Base-by-base conservation (phyloP, 192 early-diverging fungal genomes). In the Coemansia sp. region DNA sequence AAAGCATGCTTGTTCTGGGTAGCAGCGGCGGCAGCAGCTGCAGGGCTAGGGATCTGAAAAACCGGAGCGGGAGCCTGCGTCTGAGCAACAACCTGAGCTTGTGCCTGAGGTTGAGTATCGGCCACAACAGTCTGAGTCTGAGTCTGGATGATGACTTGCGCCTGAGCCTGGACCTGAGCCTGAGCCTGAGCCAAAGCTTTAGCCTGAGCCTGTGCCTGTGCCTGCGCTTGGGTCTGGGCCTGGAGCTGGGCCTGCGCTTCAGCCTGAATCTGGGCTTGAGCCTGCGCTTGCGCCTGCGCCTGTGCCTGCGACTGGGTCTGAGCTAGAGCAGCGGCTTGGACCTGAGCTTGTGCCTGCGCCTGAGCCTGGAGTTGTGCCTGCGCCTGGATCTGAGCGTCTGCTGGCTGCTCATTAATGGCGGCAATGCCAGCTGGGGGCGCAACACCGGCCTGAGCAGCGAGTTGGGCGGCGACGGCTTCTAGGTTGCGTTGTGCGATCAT, bases 401-500 rank as follows among this genome's bases (percentile, higher is more conserved):
- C 51, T 3, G 51, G 15, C 42, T 44, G 29, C 62, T 34, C 44
- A n/a, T 59, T 45, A 31, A 55, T 38, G 5, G 73, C 66, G 1
- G 73, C 69, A 57, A 82, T 82, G 17, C 79, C 79, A 12, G 79
- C 79, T 3, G 79, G 79, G 0, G 79, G 74, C n/a, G 65, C 39
- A 39, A 82, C 45, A 32, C 79, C 79, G 37, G 68, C 79, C 62
- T 74, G 64, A 5, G 80, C 74, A 7, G 80, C 61, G n/a, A 82
- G 80, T 51, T 74, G 71, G 4, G 80, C 80, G 32, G 80, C 80
- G 50, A 68, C 64, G 38, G 65, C 60, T 59, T 82, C 80, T 5
- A 82, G 72, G 75, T 71, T 77, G 71, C 71, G 73, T 65, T 82
- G 80, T 19, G 80, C 70, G 23, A 76, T 68, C n/a, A 82, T 39